Conservation (phyloP, 805 yeast species). For the Clavispora santaluciae region DNA sequence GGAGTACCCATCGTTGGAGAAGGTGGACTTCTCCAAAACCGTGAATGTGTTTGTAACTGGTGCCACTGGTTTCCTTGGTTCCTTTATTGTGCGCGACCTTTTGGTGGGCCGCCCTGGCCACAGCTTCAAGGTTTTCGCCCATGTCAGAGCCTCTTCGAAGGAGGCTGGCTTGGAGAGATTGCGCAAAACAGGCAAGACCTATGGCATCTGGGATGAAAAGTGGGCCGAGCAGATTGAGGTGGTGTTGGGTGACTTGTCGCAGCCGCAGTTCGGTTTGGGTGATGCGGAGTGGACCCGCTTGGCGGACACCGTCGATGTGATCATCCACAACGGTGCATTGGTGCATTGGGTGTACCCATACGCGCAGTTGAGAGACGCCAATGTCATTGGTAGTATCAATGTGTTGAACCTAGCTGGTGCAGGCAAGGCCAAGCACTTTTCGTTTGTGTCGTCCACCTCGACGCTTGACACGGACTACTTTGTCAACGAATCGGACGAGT, state of each 20-base stretch:
- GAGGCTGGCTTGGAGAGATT: slow-evolving; percentile 73
- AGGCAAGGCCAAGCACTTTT: slow-evolving; percentile 81
- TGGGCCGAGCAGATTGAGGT: slow-evolving; percentile 59
- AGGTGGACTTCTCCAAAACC: slow-evolving; percentile 28
- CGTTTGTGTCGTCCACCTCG: slow-evolving; percentile 95
- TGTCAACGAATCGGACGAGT: slow-evolving; percentile 68
- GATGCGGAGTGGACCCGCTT: slow-evolving; percentile 55
- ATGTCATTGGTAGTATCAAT: slow-evolving; percentile 83
- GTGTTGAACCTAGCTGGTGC: slow-evolving; percentile 70
- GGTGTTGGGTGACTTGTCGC: slow-evolving; percentile 78
- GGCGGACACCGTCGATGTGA: slow-evolving; percentile 62
- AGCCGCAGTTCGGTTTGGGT: slow-evolving; percentile 64
- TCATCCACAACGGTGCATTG: slow-evolving; percentile 94
- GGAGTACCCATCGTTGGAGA: slow-evolving; percentile 42
- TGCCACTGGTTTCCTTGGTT: slow-evolving; percentile 93
- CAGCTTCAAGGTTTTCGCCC: slow-evolving; percentile 68
- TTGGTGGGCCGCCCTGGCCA: slow-evolving; percentile 45
- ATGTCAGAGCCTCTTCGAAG: slow-evolving; percentile 78
- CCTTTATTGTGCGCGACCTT: slow-evolving; percentile 77
- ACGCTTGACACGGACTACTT: slow-evolving; percentile 81
- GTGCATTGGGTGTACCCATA: slow-evolving; percentile 99
- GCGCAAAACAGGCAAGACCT: slow-evolving; percentile 67
- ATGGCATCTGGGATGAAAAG: slow-evolving; percentile 70
- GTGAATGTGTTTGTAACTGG: slow-evolving; percentile 85
- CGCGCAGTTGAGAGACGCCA: slow-evolving; percentile 82